Conservation (phyloP, 306 rosid genomes). For the Quercus aquifolioides region DNA sequence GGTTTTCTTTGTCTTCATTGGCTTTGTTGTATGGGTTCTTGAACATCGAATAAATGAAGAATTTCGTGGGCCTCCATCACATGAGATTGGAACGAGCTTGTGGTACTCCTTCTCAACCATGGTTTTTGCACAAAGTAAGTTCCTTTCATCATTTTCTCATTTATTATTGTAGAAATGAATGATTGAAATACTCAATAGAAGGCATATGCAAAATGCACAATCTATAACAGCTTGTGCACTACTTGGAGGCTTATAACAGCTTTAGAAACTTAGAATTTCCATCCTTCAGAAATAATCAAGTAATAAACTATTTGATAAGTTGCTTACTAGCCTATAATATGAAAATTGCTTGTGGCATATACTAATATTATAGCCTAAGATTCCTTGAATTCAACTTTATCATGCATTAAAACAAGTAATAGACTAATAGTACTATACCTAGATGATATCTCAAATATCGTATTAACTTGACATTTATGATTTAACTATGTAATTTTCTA, state of each 20-base stretch:
- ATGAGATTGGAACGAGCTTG: conserved; percentile 33
- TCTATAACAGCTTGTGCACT: background rate
- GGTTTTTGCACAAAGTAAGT: conserved; percentile 38
- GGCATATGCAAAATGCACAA: too few species aligned
- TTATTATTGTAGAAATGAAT: background rate
- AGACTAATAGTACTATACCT: too few species aligned
- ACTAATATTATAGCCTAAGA: too few species aligned
- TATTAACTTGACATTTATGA: background rate
- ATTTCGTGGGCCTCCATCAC: conserved; percentile 21
- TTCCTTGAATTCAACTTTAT: too few species aligned
- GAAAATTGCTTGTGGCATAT: too few species aligned
- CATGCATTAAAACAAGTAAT: too few species aligned
- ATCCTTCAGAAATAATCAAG: too few species aligned
- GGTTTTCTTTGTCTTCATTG: conserved; percentile 33
- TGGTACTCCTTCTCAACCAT: conserved; percentile 45
- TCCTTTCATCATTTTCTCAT: background rate
- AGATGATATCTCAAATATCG: background rate
- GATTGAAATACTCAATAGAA: too few species aligned
- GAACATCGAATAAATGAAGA: conserved; percentile 41
- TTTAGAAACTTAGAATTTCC: background rate
- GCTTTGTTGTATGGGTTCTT: conserved; percentile 40
- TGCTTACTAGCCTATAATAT: too few species aligned
- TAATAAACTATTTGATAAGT: too few species aligned
- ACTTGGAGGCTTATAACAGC: too few species aligned
- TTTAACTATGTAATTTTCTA: too few species aligned